Conservation (phyloP, 352 stramenopile species). For the Saprolegnia diclina region DNA sequence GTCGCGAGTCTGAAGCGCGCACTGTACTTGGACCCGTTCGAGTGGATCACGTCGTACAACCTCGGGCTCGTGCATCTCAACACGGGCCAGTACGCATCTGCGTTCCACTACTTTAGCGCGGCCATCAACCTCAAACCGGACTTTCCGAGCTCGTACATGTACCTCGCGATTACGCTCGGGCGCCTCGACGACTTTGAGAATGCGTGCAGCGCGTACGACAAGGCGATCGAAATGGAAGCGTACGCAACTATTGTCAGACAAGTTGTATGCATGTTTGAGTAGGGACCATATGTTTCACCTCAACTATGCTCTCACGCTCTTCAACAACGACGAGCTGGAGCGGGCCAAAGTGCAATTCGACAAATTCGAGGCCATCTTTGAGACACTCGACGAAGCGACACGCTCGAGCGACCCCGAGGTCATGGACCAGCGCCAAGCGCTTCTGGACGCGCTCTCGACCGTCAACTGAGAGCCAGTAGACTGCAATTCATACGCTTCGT, state of each 20-base stretch:
- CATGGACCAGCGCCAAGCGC: slow-evolving; percentile 62
- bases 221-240: slow-evolving; percentile 85
- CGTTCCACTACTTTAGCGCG: slow-evolving; percentile 91
- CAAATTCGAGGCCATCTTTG: slow-evolving; percentile 77
- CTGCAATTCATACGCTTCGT: neutral
- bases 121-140: slow-evolving; percentile 85
- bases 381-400: slow-evolving; percentile 60
- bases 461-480: neutral
- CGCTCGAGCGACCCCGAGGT: slow-evolving; percentile 60
- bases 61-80: slow-evolving; percentile 91
- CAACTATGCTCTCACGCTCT: slow-evolving; percentile 85
- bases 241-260: slow-evolving; percentile 26
- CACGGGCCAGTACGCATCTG: slow-evolving; percentile 88
- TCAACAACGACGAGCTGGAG: slow-evolving; percentile 88
- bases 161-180: slow-evolving; percentile 86
- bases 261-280: neutral
- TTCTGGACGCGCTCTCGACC: slow-evolving; percentile 28
- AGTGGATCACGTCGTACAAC: slow-evolving; percentile 94
- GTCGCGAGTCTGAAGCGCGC: slow-evolving; percentile 89
- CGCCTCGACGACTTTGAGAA: slow-evolving; percentile 91
- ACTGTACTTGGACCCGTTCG: slow-evolving; percentile 90
- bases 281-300: slow-evolving; percentile 84
- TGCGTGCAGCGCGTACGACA: slow-evolving; percentile 87
- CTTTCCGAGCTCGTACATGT: slow-evolving; percentile 90
- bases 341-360: slow-evolving; percentile 77